phyloP scores from a whole-genome alignment of 345 rosid genomes.

The Physaria fendleri region DNA sequence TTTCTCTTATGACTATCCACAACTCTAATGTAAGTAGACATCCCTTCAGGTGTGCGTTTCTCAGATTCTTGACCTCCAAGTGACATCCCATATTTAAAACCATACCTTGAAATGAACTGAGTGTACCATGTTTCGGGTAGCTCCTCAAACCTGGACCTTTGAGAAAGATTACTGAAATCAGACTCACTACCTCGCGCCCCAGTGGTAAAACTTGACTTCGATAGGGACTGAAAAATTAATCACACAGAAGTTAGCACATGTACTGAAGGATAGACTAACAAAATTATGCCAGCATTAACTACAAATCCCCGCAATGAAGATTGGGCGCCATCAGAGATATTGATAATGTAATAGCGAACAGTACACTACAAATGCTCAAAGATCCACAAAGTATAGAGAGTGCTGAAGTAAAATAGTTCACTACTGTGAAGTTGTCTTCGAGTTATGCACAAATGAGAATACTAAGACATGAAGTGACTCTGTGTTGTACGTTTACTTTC shows the following conservation, averaged over 20 bases:
- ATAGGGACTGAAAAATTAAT: constrained; percentile 36
- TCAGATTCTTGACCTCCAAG: constrained; percentile 57
- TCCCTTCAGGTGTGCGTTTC: constrained; percentile 67
- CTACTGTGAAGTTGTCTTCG: no score
- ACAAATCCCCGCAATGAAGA: not conserved
- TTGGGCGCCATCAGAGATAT: not conserved
- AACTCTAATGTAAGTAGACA: constrained; percentile 59
- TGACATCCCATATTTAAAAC: constrained; percentile 46
- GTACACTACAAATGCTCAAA: not conserved
- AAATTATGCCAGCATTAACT: not conserved
- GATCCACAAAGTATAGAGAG: not conserved
- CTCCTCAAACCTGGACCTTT: constrained; percentile 66
- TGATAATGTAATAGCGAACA: not conserved
- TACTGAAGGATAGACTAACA: not conserved
- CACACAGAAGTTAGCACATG: not conserved
- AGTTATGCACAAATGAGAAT: no score
- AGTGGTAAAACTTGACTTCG: constrained; percentile 39
- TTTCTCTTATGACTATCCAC: constrained; percentile 66
- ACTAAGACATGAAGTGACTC: no score
- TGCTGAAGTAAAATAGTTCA: not conserved
- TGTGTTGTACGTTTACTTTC: no score
- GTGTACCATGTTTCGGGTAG: constrained; percentile 89
- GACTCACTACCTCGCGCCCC: constrained; percentile 49
- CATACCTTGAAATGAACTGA: constrained; percentile 64
- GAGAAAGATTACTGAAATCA: constrained; percentile 47